phyloP scores from a whole-genome alignment of 2,329 filamentous ascomycete species.

The Raffaelea ambrosiae region DNA sequence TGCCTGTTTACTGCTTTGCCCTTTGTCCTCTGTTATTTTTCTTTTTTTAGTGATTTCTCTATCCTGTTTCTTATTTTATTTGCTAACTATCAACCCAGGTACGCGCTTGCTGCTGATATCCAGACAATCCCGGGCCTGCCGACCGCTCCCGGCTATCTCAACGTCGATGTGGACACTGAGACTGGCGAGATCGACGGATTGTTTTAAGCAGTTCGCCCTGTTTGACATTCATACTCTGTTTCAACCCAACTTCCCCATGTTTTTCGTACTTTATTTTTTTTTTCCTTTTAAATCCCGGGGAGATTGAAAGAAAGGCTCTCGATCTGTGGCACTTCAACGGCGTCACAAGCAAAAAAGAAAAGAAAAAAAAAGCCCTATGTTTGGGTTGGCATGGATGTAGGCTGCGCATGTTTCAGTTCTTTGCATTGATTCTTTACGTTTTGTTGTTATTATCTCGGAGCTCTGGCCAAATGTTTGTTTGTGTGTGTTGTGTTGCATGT shows the following conservation, averaged over 20 bases:
- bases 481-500: background rate
- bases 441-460: slow-evolving; percentile 1
- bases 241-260: too few relatives aligned
- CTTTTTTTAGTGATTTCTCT: background rate
- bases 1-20: too few relatives aligned
- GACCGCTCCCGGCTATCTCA: slow-evolving; percentile 90
- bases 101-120: slow-evolving; percentile 91
- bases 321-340: slow-evolving; percentile 12
- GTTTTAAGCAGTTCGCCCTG: too few relatives aligned
- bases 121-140: slow-evolving; percentile 96
- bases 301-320: background rate
- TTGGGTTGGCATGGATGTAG: too few relatives aligned
- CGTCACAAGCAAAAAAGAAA: slow-evolving; percentile 3
- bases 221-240: too few relatives aligned
- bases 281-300: background rate
- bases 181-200: slow-evolving; percentile 83
- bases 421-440: slow-evolving; percentile 1
- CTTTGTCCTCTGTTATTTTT: background rate
- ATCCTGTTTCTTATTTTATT: background rate
- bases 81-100: slow-evolving; percentile 38
- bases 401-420: background rate
- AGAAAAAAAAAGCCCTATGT: too few relatives aligned
- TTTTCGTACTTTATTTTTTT: background rate
- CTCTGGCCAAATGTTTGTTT: slow-evolving; percentile 8
- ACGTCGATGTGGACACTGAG: slow-evolving; percentile 76